Base-by-base conservation (phyloP, 495 filamentous ascomycete species). In the Jackrogersella minutella region DNA sequence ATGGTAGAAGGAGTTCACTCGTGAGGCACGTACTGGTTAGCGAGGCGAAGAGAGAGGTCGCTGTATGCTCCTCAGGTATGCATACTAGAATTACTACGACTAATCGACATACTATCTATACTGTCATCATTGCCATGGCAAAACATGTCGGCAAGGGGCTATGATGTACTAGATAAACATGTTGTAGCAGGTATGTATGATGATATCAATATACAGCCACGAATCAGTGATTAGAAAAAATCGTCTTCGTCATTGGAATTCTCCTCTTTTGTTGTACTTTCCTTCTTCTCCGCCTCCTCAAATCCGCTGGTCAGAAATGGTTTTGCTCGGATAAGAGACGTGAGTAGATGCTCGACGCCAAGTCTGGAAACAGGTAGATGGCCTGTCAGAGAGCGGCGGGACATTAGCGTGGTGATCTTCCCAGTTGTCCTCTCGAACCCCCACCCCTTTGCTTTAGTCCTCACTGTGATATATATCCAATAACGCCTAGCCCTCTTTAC, bases 311-410 rank as follows among this genome's bases (percentile, higher is more conserved):
- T 7, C 26, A 30, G 26, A 30, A 30, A 30, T 30, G 26, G 3
- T 30, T 14, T 50, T n/a, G n/a, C n/a, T n/a, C n/a, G n/a, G n/a
- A n/a, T n/a, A n/a, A n/a, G n/a, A n/a, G n/a, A n/a, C n/a, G n/a
- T n/a, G 33, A 69, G 59, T 2, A 74, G 59, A 13, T 16, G 37
- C 37, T 43, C 3, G 13, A 70, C 62, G 46, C 58, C 30, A 3
- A 65, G 34, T 16, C 28, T 43, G 39, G 43, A 14, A 6, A 61
- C 43, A 37, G 61, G 49, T n/a, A 13, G 30, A 22, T 64, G 40
- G 17, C 34, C 44, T 2, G 37, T 55, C 10, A 74, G 52, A 24
- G 72, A 69, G 17, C 58, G 51, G 5, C 34, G 31, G 0, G 58
- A 63, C 0, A 41, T 0, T 2, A 56, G n/a, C n/a, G n/a, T 13